Conservation (phyloP, 2,329 filamentous ascomycete genomes). For the Pseudonectria buxi region DNA sequence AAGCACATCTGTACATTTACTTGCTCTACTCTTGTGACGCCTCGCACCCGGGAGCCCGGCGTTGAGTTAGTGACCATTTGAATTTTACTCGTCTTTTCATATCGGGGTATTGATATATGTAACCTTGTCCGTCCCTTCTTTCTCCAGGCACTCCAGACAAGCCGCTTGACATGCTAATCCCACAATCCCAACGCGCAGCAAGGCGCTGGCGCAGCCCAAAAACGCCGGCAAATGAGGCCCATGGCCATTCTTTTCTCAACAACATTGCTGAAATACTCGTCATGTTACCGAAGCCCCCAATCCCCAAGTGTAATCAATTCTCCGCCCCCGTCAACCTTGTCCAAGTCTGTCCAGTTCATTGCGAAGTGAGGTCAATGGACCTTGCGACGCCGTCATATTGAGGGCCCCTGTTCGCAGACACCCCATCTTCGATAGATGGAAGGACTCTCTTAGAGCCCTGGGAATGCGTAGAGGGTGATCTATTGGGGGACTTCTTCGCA, state of each 20-base stretch:
- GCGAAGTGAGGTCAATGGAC: slow-evolving; percentile 11
- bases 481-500: slow-evolving; percentile 6
- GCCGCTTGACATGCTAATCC: neutral
- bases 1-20: neutral
- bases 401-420: slow-evolving; percentile 5
- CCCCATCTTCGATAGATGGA: slow-evolving; percentile 16
- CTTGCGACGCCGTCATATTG: slow-evolving; percentile 29
- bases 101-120: neutral
- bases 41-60: neutral
- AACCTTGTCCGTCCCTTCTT: neutral
- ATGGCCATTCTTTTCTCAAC: too few species aligned
- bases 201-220: too few species aligned
- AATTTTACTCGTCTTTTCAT: neutral
- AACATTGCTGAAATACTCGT: too few species aligned
- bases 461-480: neutral
- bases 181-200: neutral
- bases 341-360: neutral
- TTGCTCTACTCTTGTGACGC: neutral
- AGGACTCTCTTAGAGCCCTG: neutral
- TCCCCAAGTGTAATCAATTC: too few species aligned
- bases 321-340: too few species aligned
- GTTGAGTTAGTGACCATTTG: neutral
- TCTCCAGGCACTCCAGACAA: neutral
- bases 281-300: too few species aligned
- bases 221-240: too few species aligned